These are phyloP conservation scores for Yarrowia bubula DNA, from an alignment of 805 yeast genomes.

Conservation along the genomic window DNA sequence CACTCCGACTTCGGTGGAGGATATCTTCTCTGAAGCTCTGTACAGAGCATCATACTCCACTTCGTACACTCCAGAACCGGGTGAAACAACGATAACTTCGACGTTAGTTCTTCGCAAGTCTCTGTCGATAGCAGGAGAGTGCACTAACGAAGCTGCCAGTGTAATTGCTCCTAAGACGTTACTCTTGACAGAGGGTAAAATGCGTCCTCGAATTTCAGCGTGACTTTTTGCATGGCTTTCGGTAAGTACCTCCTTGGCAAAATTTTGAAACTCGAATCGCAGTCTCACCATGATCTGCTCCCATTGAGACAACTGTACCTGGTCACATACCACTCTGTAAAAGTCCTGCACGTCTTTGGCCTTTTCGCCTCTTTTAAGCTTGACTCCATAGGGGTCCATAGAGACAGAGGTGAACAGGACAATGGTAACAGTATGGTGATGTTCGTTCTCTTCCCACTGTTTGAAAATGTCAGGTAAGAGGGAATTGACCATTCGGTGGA, in stretches of 20 bases:
- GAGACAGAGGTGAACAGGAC: slow-evolving; percentile 84
- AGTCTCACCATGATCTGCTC: slow-evolving; percentile 84
- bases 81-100: slow-evolving; percentile 83
- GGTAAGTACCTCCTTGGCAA: slow-evolving; percentile 69
- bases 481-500: slow-evolving; percentile 89
- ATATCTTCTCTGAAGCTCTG: slow-evolving; percentile 70
- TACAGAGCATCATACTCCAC: slow-evolving; percentile 77
- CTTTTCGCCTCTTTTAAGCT: slow-evolving; percentile 66
- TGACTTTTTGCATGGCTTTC: slow-evolving; percentile 40
- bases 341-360: slow-evolving; percentile 69
- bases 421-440: slow-evolving; percentile 88
- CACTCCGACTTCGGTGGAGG: slow-evolving; percentile 77
- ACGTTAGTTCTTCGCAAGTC: slow-evolving; percentile 87
- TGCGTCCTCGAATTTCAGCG: slow-evolving; percentile 55
- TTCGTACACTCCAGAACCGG: slow-evolving; percentile 92
- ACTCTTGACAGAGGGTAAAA: slow-evolving; percentile 86
- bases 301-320: slow-evolving; percentile 87
- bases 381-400: slow-evolving; percentile 33
- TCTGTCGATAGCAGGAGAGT: slow-evolving; percentile 76
- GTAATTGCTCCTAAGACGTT: slow-evolving; percentile 85
- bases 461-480: slow-evolving; percentile 84
- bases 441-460: slow-evolving; percentile 80
- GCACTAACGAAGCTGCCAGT: slow-evolving; percentile 71
- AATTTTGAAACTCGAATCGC: slow-evolving; percentile 78
- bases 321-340: slow-evolving; percentile 92